Percentiles rank a stretch among this genome's conserved stretches.
phyloP scores from a whole-genome alignment of 805 yeast species.

The Debaryomyces castellii region DNA sequence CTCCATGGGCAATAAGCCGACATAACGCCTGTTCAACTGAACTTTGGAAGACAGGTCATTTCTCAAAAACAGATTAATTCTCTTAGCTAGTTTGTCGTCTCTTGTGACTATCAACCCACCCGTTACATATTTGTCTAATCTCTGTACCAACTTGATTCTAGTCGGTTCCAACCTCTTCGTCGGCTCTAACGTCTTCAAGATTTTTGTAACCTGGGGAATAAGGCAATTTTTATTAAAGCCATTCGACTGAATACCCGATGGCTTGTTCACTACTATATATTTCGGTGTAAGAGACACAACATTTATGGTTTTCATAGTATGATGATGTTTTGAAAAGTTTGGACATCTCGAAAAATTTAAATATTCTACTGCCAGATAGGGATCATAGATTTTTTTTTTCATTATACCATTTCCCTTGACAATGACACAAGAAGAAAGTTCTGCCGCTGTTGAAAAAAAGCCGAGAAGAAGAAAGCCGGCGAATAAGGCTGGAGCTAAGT shows the following conservation, averaged over 20 bases:
- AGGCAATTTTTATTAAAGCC: constrained; percentile 9
- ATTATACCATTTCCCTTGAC: not conserved
- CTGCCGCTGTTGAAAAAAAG: not conserved
- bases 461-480: not conserved
- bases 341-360: constrained; percentile 2
- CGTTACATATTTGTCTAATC: constrained; percentile 22
- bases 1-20: constrained; percentile 12
- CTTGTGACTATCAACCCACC: constrained; percentile 22
- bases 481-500: not conserved
- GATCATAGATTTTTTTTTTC: not conserved
- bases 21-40: constrained; percentile 13
- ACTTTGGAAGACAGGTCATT: not conserved
- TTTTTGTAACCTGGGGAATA: constrained; percentile 12
- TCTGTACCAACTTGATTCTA: constrained; percentile 15
- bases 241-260: constrained; percentile 18
- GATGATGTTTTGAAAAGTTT: not conserved
- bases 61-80: constrained; percentile 9
- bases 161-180: constrained; percentile 8
- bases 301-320: constrained; percentile 6
- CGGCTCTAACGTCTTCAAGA: constrained; percentile 10
- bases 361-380: not conserved
- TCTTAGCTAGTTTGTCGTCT: constrained; percentile 14
- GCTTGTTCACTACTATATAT: constrained; percentile 20
- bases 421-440: not conserved
- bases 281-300: constrained; percentile 15